Base-by-base conservation (phyloP, 805 yeast species). In the Ogataea chonburiensis region DNA sequence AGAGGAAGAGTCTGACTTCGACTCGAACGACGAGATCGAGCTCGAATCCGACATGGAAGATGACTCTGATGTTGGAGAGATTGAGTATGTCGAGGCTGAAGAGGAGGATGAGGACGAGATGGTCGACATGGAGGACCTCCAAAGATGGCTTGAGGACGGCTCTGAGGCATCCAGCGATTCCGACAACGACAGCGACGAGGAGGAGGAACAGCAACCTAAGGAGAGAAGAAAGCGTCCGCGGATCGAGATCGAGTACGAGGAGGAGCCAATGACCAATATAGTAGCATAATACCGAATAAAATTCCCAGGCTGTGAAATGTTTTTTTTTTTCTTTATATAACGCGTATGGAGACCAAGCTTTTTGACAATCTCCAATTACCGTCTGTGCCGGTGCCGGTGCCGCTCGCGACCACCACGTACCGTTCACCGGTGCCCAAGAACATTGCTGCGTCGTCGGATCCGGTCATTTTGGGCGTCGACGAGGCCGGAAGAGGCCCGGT, bases 401-500 rank as follows among this genome's bases (percentile, higher is more conserved):
- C 64, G 3, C 65, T 66, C 33, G 55, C 57, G 8, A 66, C 84
- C 2, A 54, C 70, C 11, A 71, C 85, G 0, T 75, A 67, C 49
- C 63, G 58, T 26, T 69, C 85, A 0, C 63, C 60, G 0, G 60
- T 80, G 2, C 88, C 88, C 0, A 33, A 28, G 3, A 42, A 28
- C 7, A 55, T 76, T 13, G 21, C 37, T 9, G 53, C 52, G 2
- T 40, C 63, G 25, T 63, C 67, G 1, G 40, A 47, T 1, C 66
- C 71, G 0, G 71, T 80, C 2, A 70, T 80, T 7, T 61, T 93
- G 8, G 99, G 99, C 1, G 95, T 93, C 1, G 99, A 93, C 60
- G 99, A 93, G 58, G 99, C 99, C 0, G 99, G 99, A 1, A 71
- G 99, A 47, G 99, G 99, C 0, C 99, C 99, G 0, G 97, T 94